These are phyloP conservation scores for Ophiostoma perfectum DNA, from an alignment of 2,329 filamentous ascomycete genomes.

Conservation along the genomic window DNA sequence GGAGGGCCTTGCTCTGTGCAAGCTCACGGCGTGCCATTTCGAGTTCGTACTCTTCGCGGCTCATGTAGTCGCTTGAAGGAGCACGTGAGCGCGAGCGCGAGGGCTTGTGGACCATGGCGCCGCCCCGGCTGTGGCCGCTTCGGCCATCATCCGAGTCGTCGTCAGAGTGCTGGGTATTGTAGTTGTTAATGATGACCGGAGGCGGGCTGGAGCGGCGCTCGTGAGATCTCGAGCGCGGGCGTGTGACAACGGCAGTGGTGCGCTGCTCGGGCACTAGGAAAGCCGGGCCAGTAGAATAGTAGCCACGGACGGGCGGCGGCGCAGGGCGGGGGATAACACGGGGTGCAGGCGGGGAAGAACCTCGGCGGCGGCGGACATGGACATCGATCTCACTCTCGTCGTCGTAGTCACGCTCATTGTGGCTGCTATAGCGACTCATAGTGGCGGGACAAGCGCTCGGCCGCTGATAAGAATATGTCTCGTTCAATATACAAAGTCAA, in stretches of 20 bases:
- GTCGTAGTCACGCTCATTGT: conserved; percentile 30
- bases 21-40: background rate
- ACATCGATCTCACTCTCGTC: conserved; percentile 53
- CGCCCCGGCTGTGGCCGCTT: conserved; percentile 25
- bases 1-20: background rate
- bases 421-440: conserved; percentile 26
- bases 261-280: conserved; percentile 43
- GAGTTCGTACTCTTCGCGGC: conserved; percentile 40
- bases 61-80: conserved; percentile 33
- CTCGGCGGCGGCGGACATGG: conserved; percentile 40
- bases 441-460: background rate
- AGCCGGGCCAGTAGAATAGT: conserved; percentile 36
- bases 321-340: conserved; percentile 14
- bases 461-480: background rate
- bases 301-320: conserved; percentile 37
- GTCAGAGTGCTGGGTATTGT: conserved; percentile 40
- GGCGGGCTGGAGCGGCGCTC: conserved; percentile 44
- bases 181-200: conserved; percentile 55
- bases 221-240: conserved; percentile 41
- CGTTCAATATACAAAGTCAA: too few species aligned
- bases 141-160: conserved; percentile 34
- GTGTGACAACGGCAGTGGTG: conserved; percentile 40
- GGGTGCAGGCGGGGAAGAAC: conserved; percentile 31
- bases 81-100: conserved; percentile 27
- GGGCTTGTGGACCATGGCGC: conserved; percentile 28